Percentiles rank a stretch among this genome's conserved stretches.
phyloP scores from a whole-genome alignment of 208 protist species.

The Blastocrithidia nonstop region DNA sequence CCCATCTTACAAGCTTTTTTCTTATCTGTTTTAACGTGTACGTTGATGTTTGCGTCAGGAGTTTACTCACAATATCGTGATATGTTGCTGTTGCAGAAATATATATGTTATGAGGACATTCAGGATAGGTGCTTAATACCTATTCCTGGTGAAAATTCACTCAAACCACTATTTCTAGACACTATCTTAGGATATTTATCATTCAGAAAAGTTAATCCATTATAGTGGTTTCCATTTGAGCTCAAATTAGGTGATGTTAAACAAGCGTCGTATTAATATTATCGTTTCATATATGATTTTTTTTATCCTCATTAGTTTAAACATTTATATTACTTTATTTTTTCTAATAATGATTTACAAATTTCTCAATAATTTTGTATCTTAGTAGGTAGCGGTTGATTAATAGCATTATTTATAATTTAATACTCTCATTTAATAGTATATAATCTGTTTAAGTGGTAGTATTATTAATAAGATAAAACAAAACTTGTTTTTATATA shows the following conservation, averaged over 20 bases:
- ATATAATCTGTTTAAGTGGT: slow-evolving; percentile 3
- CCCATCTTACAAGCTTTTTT: slow-evolving; percentile 33
- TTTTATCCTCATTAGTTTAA: slow-evolving; percentile 6
- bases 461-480: no score
- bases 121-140: slow-evolving; percentile 80
- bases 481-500: slow-evolving; percentile 12
- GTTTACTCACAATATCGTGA: slow-evolving; percentile 76
- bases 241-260: slow-evolving; percentile 82
- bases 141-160: slow-evolving; percentile 70
- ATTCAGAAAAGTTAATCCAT: slow-evolving; percentile 71
- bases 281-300: not conserved
- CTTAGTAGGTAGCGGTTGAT: slow-evolving; percentile 2
- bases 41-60: slow-evolving; percentile 21
- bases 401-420: slow-evolving; percentile 1
- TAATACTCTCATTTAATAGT: slow-evolving; percentile 9
- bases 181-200: slow-evolving; percentile 48
- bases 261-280: slow-evolving; percentile 70
- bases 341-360: slow-evolving; percentile 5
- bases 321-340: slow-evolving; percentile 2
- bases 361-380: slow-evolving; percentile 6
- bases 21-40: slow-evolving; percentile 14
- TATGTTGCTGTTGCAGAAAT: slow-evolving; percentile 67
- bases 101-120: slow-evolving; percentile 81
- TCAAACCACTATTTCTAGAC: slow-evolving; percentile 42
- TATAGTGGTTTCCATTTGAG: slow-evolving; percentile 83